Evolutionary conservation across 108 stramenopile genomes (phyloP), one percentile per base, ranked within the genome.

Genomic region (Nannochloropsis granulata): DNA sequence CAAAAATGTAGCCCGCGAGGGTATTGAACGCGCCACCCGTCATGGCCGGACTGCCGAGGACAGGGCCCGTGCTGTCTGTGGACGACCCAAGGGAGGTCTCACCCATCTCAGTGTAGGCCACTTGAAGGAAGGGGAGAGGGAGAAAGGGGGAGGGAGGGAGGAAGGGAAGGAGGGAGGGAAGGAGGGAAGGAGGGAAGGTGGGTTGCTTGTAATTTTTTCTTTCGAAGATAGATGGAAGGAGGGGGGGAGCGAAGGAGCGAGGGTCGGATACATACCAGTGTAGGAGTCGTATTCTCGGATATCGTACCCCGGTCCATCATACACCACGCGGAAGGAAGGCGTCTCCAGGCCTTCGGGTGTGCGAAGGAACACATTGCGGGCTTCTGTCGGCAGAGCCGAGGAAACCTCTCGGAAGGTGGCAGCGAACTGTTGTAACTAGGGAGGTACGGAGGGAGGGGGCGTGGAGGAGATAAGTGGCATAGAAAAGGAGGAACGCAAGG

Each of bases 1-100:
- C 97, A 86, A 98, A 96, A 16, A 98, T 85, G 85, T 98, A 98
- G 13, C 95, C 95, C 13, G 96, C 97, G 25, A 98, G 82, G 26
- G 94, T 94, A 26, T 94, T 94, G 89, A 96, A 98, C 0, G 92
- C 92, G 13, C 90, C 89, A 45, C 93, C 96, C 13, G 93, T 71
- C 56, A 71, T 71, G 56, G 56, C n/a, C 7, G 56, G 56, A 11
- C 56, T 93, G 43, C 87, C 86, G 90, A 81, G 91, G 90, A 86
- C 88, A 86, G 25, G 90, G 80, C 79, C 87, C 90, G 12, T 87
- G 90, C 78, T 92, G 92, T 43, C 89, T 90, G 16, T 91, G 86
- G 78, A 89, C 86, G 25, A 86, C 84, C 91, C 93, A 92, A n/a
- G 21, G 56, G 16, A 5, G 5, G 8, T 71, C 21, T n/a, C n/a